Evolutionary conservation across 1,139 yeast genomes (phyloP).

Genomic region (Suhomyces terraborum): DNA sequence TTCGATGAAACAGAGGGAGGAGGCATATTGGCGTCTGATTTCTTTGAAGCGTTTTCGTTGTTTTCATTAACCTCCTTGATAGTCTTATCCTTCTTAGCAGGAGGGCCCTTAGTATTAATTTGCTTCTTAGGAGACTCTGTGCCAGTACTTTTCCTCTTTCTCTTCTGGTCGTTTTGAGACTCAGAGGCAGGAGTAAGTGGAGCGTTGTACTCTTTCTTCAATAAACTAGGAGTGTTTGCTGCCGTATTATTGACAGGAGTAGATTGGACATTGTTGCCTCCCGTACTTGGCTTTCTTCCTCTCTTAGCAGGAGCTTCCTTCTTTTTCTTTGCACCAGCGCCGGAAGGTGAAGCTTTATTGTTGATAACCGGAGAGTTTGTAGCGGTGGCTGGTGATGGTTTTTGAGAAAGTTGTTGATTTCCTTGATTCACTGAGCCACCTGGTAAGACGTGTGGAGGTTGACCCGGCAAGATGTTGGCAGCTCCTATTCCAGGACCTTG

Average conservation of each 20-base stretch:
- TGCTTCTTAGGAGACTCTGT: constrained; percentile 41
- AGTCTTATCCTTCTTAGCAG: constrained; percentile 20
- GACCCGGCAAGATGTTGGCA: constrained; percentile 28
- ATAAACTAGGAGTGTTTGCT: constrained; percentile 30
- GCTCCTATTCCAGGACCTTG: constrained; percentile 15
- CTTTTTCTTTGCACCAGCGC: constrained; percentile 23
- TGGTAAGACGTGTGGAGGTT: constrained; percentile 14
- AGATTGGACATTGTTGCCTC: constrained; percentile 15
- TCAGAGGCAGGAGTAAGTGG: constrained; percentile 51
- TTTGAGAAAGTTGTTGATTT: constrained; percentile 16
- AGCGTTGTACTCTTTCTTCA: constrained; percentile 39
- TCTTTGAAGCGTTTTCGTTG: constrained; percentile 9
- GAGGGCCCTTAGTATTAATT: constrained; percentile 19
- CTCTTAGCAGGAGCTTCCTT: constrained; percentile 36
- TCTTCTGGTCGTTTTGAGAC: constrained; percentile 30
- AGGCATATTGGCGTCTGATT: constrained; percentile 25
- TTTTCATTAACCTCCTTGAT: constrained; percentile 26
- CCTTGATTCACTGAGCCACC: constrained; percentile 3
- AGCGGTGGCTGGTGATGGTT: constrained; percentile 33
- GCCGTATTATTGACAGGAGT: constrained; percentile 20
- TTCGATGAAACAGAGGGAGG: constrained; percentile 23
- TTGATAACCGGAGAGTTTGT: constrained; percentile 36
- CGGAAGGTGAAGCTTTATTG: constrained; percentile 41
- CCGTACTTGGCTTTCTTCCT: constrained; percentile 37
- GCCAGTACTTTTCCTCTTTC: constrained; percentile 28